Evolutionary conservation across 1,139 yeast species (phyloP).

Genomic region (Pneumocystis carinii): DNA sequence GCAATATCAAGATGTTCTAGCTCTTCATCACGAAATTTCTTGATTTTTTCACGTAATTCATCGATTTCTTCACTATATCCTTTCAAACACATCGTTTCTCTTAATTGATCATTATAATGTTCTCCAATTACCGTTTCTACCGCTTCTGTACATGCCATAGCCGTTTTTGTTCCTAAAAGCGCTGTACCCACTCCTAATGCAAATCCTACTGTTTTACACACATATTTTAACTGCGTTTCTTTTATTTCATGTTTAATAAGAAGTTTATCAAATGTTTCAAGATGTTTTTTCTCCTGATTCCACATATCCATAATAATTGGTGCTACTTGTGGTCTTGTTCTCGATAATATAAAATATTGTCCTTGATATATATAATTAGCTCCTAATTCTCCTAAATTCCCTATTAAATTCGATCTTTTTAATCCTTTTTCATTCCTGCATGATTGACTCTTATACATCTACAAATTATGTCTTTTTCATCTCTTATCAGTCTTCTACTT

Average conservation of each 20-base stretch:
- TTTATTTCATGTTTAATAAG: conserved; percentile 71
- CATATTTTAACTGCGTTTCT: conserved; percentile 78
- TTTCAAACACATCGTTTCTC: conserved; percentile 54
- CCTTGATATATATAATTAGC: conserved; percentile 90
- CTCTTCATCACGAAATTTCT: conserved; percentile 82
- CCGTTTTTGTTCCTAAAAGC: conserved; percentile 77
- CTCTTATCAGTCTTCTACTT: neutral
- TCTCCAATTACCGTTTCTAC: conserved; percentile 97
- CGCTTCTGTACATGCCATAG: conserved; percentile 99
- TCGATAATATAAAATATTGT: conserved; percentile 63
- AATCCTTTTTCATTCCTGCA: neutral
- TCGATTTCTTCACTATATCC: conserved; percentile 41
- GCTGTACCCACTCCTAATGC: conserved; percentile 83
- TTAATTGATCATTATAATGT: conserved; percentile 79
- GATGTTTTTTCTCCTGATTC: conserved; percentile 93
- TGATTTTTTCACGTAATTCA: conserved; percentile 46
- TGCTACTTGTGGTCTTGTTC: conserved; percentile 46
- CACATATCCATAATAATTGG: conserved; percentile 81
- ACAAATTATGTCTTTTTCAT: neutral
- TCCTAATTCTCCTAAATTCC: conserved; percentile 65
- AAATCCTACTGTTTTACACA: conserved; percentile 86
- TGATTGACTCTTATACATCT: neutral
- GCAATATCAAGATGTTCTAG: conserved; percentile 93
- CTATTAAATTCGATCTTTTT: neutral
- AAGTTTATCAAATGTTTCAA: conserved; percentile 60